Evolutionary conservation across 2,329 filamentous ascomycete genomes (phyloP).

Genomic region (Balansia obtecta): DNA sequence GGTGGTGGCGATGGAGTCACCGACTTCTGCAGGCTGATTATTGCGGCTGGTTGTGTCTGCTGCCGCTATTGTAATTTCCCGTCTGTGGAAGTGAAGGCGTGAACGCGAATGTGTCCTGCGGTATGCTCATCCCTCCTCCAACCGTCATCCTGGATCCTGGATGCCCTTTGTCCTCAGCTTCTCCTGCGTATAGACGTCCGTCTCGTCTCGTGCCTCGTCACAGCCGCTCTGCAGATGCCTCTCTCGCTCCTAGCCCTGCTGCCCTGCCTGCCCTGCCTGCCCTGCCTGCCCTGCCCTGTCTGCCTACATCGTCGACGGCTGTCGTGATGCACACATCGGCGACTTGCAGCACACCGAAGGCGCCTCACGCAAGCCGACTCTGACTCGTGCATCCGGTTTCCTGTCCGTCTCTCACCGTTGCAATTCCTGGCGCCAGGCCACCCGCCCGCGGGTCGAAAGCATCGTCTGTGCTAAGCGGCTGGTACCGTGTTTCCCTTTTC

Average conservation of each 20-base stretch:
- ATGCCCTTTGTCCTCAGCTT: too few relatives aligned
- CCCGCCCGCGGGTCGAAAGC: too few relatives aligned
- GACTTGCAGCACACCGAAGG: not conserved
- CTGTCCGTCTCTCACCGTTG: not conserved
- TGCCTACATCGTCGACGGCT: not conserved
- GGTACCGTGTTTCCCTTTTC: too few relatives aligned
- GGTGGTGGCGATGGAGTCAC: not conserved
- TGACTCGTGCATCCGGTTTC: not conserved
- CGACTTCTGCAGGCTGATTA: too few relatives aligned
- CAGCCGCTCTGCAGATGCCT: not conserved
- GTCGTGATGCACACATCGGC: not conserved
- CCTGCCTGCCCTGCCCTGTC: not conserved
- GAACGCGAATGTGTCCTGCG: too few relatives aligned
- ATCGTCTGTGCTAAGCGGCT: too few relatives aligned
- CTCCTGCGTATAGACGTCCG: not conserved
- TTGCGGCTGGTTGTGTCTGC: too few relatives aligned
- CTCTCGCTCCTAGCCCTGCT: not conserved
- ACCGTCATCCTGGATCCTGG: too few relatives aligned
- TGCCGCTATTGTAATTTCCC: too few relatives aligned
- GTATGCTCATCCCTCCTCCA: too few relatives aligned
- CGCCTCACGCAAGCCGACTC: not conserved
- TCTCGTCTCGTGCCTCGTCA: not conserved
- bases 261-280: not conserved
- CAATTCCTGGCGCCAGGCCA: too few relatives aligned
- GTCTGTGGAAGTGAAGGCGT: too few relatives aligned